A percentile compares a stretch with the other conserved stretches of the same genome.
Evolutionary conservation across 176 grass and related monocot genomes (phyloP).

Genomic region (Raddia distichophylla): DNA sequence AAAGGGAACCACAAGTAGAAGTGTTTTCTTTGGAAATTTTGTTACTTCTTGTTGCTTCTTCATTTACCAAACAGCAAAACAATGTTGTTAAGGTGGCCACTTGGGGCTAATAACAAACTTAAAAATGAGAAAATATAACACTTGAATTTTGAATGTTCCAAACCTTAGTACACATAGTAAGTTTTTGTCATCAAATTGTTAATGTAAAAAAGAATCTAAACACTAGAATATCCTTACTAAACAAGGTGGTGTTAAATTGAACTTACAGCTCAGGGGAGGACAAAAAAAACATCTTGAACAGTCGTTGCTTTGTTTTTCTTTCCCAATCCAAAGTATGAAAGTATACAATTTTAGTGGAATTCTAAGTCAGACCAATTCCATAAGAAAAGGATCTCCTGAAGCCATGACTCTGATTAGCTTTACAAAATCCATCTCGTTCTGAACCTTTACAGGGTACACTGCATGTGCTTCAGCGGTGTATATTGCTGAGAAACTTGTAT

Average conservation of each 20-base stretch:
- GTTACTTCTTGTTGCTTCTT: conserved; percentile 25
- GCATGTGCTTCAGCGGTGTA: conserved; percentile 73
- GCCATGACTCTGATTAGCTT: conserved; percentile 80
- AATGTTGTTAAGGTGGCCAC: not conserved
- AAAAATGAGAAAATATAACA: conserved; percentile 10
- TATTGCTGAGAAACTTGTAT: conserved; percentile 63
- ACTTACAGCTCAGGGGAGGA: conserved; percentile 41
- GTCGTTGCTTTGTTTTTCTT: conserved; percentile 33
- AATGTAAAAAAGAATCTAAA: conserved; percentile 33
- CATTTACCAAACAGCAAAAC: conserved; percentile 6
- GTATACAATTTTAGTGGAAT: conserved; percentile 9
- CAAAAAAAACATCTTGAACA: conserved; percentile 17
- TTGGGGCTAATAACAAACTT: not conserved
- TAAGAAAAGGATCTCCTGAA: conserved; percentile 77
- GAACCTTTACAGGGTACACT: conserved; percentile 80
- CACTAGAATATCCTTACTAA: conserved; percentile 17
- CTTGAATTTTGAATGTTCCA: conserved; percentile 12
- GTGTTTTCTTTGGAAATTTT: conserved; percentile 21
- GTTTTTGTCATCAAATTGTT: conserved; percentile 32
- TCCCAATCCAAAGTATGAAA: conserved; percentile 2
- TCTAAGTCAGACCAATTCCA: conserved; percentile 67
- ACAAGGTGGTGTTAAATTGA: conserved; percentile 33
- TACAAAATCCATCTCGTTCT: conserved; percentile 82
- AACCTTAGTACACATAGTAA: not conserved
- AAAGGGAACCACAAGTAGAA: conserved; percentile 26